phyloP scores from a whole-genome alignment of 2,329 filamentous ascomycete species.

The Exophiala dermatitidis region DNA sequence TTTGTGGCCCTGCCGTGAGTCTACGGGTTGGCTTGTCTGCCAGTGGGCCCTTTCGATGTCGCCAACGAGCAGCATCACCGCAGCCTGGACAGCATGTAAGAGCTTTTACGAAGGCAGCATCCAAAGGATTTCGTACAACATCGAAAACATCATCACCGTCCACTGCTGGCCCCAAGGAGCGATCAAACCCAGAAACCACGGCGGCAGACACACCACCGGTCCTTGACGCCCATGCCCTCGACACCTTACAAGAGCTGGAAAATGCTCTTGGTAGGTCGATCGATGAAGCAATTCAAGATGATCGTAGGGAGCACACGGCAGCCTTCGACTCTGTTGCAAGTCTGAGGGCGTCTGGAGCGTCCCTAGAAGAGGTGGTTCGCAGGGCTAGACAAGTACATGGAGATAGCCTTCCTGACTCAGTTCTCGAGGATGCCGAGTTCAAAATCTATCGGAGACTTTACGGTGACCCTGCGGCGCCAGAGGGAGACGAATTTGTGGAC shows the following conservation, averaged over 20 bases:
- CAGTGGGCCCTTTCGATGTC: constrained; percentile 10
- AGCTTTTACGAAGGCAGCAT: background rate
- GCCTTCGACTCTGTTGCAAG: constrained; percentile 4
- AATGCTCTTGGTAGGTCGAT: constrained; percentile 17
- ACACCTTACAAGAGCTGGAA: constrained; percentile 17
- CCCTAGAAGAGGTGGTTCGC: constrained; percentile 59
- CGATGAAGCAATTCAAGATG: constrained; percentile 21
- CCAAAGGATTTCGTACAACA: background rate
- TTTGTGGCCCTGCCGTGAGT: constrained; percentile 22
- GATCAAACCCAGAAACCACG: no score
- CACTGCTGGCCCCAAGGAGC: no score
- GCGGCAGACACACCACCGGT: no score
- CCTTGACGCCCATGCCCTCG: background rate
- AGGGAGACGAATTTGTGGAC: constrained; percentile 28
- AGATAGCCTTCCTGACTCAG: constrained; percentile 64
- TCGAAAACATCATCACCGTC: no score
- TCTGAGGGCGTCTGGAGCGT: constrained; percentile 24
- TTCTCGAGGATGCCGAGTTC: constrained; percentile 64
- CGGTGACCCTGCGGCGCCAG: constrained; percentile 53
- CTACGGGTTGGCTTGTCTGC: background rate
- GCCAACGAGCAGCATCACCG: background rate
- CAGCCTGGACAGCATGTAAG: constrained; percentile 9
- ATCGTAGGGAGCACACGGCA: background rate
- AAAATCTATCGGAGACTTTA: constrained; percentile 72
- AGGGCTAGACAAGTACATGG: constrained; percentile 68